Conservation (phyloP, 768 basidiomycete species). For the Steccherinum ochraceum region DNA sequence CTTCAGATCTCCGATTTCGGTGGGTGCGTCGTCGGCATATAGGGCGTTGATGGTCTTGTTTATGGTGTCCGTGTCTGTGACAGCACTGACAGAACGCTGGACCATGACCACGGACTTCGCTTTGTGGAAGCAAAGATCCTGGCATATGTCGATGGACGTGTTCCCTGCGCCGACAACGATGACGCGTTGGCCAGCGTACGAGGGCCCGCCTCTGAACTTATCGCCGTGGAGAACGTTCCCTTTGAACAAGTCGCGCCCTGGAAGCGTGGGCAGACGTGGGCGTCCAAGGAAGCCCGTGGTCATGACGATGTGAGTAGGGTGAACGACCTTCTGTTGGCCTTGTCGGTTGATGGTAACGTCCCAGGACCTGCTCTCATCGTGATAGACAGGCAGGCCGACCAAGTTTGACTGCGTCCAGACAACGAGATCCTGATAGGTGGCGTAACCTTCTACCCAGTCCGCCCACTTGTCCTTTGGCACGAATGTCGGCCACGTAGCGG, state of each 20-base stretch:
- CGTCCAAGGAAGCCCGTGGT: conserved; percentile 29
- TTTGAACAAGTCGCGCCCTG: conserved; percentile 19
- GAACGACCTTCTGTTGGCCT: conserved; percentile 21
- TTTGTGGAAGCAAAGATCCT: conserved; percentile 27
- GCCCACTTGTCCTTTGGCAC: conserved; percentile 34
- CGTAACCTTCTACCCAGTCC: conserved; percentile 35
- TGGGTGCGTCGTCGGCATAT: conserved; percentile 15
- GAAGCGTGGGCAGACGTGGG: conserved; percentile 24
- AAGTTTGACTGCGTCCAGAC: conserved; percentile 32
- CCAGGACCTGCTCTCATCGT: conserved; percentile 25
- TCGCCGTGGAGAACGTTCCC: conserved; percentile 26
- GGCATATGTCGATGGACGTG: conserved; percentile 29
- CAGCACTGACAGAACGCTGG: conserved; percentile 33
- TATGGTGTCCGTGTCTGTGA: conserved; percentile 14
- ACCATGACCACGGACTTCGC: conserved; percentile 39
- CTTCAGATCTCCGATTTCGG: conserved; percentile 20
- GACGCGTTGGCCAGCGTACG: conserved; percentile 26
- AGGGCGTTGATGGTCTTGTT: not conserved
- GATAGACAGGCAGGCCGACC: conserved; percentile 25
- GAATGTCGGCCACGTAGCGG: conserved; percentile 31
- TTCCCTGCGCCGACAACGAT: conserved; percentile 35
- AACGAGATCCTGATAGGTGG: conserved; percentile 29
- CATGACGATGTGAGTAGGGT: conserved; percentile 31
- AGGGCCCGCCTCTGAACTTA: conserved; percentile 19
- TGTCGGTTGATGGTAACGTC: conserved; percentile 22